Evolutionary conservation across 2,329 filamentous ascomycete genomes (phyloP).

Genomic region (Apiospora sp.): DNA sequence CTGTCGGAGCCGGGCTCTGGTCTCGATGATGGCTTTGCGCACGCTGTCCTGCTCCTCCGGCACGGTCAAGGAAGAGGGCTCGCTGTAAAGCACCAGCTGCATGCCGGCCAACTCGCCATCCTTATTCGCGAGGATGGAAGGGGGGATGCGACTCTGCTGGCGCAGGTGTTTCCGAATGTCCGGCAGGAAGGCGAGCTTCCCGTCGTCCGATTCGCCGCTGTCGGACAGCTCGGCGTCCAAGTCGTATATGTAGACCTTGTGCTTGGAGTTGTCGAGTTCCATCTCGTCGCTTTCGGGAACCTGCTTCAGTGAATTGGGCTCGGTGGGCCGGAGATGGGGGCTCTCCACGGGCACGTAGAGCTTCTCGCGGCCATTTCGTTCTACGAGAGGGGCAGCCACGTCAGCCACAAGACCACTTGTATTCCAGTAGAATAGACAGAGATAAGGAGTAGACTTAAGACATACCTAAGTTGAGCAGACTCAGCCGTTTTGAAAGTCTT

Average conservation of each 20-base stretch:
- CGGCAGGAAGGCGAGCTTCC: slow-evolving; percentile 78
- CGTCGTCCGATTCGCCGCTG: slow-evolving; percentile 55
- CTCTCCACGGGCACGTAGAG: slow-evolving; percentile 72
- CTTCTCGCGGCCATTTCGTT: slow-evolving; percentile 64
- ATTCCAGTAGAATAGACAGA: background rate
- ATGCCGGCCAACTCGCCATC: slow-evolving; percentile 64
- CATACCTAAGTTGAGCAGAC: slow-evolving; percentile 82
- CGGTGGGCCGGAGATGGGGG: slow-evolving; percentile 40
- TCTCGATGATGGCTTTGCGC: slow-evolving; percentile 83
- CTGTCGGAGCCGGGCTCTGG: slow-evolving; percentile 72
- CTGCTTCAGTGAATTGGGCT: slow-evolving; percentile 32
- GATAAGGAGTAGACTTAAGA: slow-evolving; percentile 16
- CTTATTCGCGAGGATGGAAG: slow-evolving; percentile 66
- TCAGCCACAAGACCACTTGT: background rate
- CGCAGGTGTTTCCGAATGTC: slow-evolving; percentile 85
- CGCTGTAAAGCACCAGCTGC: slow-evolving; percentile 85
- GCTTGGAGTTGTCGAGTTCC: slow-evolving; percentile 85
- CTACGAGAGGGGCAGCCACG: slow-evolving; percentile 46
- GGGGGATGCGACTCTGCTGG: slow-evolving; percentile 68
- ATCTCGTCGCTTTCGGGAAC: slow-evolving; percentile 55
- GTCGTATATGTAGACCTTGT: slow-evolving; percentile 91
- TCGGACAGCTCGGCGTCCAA: slow-evolving; percentile 86
- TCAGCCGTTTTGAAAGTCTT: slow-evolving; percentile 84
- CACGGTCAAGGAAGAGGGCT: slow-evolving; percentile 79
- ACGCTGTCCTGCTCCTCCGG: slow-evolving; percentile 80